A percentile compares a stretch with the other conserved stretches of the same genome.
These are phyloP conservation scores for Castanea mollissima DNA, from an alignment of 306 rosid species.

Conservation along the genomic window DNA sequence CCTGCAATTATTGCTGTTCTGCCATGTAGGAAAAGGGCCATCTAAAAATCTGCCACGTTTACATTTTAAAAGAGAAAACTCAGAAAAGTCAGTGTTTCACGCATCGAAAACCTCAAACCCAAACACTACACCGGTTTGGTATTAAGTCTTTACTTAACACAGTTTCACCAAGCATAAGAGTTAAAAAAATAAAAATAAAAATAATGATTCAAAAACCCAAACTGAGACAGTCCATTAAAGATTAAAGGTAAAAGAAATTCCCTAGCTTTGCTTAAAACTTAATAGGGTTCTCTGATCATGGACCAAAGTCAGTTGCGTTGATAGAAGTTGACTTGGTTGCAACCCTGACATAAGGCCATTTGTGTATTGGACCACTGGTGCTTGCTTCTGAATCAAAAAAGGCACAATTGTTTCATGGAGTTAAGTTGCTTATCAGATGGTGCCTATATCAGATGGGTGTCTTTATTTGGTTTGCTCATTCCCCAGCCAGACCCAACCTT, in stretches of 20 bases:
- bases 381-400: not conserved
- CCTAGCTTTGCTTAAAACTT: not conserved
- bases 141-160: too few relatives aligned
- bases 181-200: too few relatives aligned
- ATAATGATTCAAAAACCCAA: too few relatives aligned
- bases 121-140: too few relatives aligned
- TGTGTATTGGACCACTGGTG: not conserved
- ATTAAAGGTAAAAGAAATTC: not conserved
- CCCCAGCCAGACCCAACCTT: not conserved
- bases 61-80: too few relatives aligned
- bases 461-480: not conserved
- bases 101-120: too few relatives aligned
- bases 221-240: too few relatives aligned
- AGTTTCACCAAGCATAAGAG: too few relatives aligned
- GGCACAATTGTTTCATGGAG: not conserved
- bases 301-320: not conserved
- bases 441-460: not conserved
- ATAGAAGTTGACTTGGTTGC: not conserved
- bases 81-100: too few relatives aligned
- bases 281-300: not conserved
- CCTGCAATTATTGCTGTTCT: too few relatives aligned
- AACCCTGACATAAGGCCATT: not conserved
- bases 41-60: too few relatives aligned
- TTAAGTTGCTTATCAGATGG: not conserved
- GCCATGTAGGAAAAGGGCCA: too few relatives aligned